Percentiles rank a stretch among this genome's conserved stretches.
Evolutionary conservation across 768 basidiomycete genomes (phyloP).

Genomic region (Lyophyllum atratum): DNA sequence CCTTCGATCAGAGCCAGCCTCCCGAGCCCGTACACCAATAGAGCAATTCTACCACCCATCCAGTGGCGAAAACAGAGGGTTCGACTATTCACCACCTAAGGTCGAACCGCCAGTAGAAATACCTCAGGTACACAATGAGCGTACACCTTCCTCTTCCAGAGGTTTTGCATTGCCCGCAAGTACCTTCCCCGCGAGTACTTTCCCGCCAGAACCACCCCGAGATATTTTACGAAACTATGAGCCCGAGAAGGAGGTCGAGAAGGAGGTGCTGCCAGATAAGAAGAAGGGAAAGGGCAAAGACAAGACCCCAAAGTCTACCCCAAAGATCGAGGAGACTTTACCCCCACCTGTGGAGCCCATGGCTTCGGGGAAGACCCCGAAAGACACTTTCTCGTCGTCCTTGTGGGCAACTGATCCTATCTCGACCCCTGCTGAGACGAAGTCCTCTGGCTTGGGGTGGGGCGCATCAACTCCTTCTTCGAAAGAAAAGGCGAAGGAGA

Average conservation of each 20-base stretch:
- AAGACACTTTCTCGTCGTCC: slow-evolving; percentile 44
- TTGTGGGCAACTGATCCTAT: slow-evolving; percentile 40
- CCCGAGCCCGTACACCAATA: slow-evolving; percentile 53
- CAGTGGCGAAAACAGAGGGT: slow-evolving; percentile 23
- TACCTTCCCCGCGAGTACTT: slow-evolving; percentile 13
- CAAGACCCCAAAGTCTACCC: slow-evolving; percentile 17
- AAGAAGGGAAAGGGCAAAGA: slow-evolving; percentile 30
- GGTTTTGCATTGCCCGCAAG: slow-evolving; percentile 12
- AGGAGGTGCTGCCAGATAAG: slow-evolving; percentile 4
- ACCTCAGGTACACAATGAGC: slow-evolving; percentile 9
- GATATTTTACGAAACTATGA: slow-evolving; percentile 20
- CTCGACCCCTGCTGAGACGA: slow-evolving; percentile 2
- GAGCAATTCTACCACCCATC: slow-evolving; percentile 20
- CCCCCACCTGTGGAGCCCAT: slow-evolving; percentile 13
- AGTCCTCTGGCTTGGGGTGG: slow-evolving; percentile 6
- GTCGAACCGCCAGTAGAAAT: slow-evolving; percentile 3
- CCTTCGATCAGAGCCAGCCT: slow-evolving; percentile 46
- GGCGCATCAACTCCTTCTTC: slow-evolving; percentile 8
- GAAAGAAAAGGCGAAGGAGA: slow-evolving; percentile 8
- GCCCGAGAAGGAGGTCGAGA: slow-evolving; percentile 7
- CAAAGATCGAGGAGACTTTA: slow-evolving; percentile 12
- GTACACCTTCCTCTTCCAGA: slow-evolving; percentile 14
- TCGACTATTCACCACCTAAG: slow-evolving; percentile 14
- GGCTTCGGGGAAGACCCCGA: slow-evolving; percentile 22
- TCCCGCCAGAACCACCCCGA: slow-evolving; percentile 14